Evolutionary conservation across 1,284 basidiomycete genomes (phyloP).

Genomic region (Bondarzewia mesenterica): DNA sequence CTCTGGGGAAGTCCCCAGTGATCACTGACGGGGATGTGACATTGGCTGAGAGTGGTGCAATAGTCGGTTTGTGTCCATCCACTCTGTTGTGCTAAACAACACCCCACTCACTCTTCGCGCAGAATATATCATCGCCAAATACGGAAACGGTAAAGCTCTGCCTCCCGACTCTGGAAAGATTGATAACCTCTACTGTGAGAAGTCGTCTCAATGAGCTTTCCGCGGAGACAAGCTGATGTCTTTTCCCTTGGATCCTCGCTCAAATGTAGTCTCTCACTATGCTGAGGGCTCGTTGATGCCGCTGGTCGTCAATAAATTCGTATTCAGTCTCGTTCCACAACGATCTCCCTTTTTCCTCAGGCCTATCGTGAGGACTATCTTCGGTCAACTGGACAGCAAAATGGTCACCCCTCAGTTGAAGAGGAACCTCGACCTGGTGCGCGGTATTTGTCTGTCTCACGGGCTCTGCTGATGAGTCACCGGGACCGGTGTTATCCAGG

Average conservation of each 20-base stretch:
- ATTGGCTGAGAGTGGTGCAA: constrained; percentile 41
- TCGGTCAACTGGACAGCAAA: constrained; percentile 13
- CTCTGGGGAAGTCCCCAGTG: constrained; percentile 38
- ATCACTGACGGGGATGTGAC: constrained; percentile 36
- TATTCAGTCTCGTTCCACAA: constrained; percentile 22
- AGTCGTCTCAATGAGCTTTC: too few relatives aligned
- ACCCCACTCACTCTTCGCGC: not conserved
- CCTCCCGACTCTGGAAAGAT: constrained; percentile 16
- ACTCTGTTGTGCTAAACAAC: not conserved
- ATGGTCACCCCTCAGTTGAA: constrained; percentile 20
- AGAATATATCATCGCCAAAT: constrained; percentile 33
- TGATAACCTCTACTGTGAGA: constrained; percentile 31
- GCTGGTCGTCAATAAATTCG: constrained; percentile 23
- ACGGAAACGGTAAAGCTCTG: constrained; percentile 11
- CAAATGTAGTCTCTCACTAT: constrained; percentile 31
- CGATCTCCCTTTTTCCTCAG: constrained; percentile 24
- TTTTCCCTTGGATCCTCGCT: too few relatives aligned
- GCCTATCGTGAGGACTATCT: constrained; percentile 19
- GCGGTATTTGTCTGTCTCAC: too few relatives aligned
- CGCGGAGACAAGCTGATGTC: too few relatives aligned
- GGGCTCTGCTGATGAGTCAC: too few relatives aligned
- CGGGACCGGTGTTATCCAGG: too few relatives aligned
- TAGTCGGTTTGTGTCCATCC: constrained; percentile 30
- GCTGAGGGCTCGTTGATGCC: constrained; percentile 34
- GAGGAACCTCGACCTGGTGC: constrained; percentile 17